Base-by-base conservation (phyloP, 1,139 yeast genomes). In the Hanseniaspora sp. region DNA sequence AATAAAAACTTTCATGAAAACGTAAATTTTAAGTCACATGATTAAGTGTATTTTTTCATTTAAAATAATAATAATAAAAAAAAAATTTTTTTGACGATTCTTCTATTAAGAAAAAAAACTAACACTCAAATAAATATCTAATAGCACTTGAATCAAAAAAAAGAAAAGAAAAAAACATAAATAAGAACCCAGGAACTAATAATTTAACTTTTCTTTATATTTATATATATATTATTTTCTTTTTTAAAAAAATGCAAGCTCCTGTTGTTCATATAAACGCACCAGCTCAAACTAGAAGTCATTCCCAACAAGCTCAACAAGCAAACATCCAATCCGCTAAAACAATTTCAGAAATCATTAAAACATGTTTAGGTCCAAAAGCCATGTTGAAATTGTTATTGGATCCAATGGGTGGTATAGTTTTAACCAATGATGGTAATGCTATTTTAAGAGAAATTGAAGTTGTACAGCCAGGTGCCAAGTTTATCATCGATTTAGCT, bases 361-460 rank as follows among this genome's bases (percentile, higher is more conserved):
- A 98, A 69, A 92, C 98, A 34, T 94, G 98, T 76, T 76, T 92
- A 58, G 99, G 99, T n/a, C 99, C 99, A 54, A 90, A 90, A 70
- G 98, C 98, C 47, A 92, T 92, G 98, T 78, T 92, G 59, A 94
- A 94, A 73, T 92, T 94, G 98, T 75, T 94, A 57, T 75, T 94
- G 61, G 99, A 94, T 68, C 98, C 98, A 55, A 90, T 92, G 92
- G 99, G 99, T 35, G 98, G 98, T 40, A 86, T 94, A 60, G 96
- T 92, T 18, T 76, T 94, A 61, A 94, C 99, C 56, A 94, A 94
- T 70, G 99, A 94, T 68, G 99, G 99, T 7, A 97, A 90, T 68
- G 96, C 95, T 11, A 86, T 86, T 57, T 73, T 86, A 61, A 76
- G 95, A 64, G 95, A 86, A 68, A 86, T 86, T 59, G 95, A 86